These are phyloP conservation scores for Metarhizium anisopliae DNA, from an alignment of 2,329 filamentous ascomycete genomes.

Conservation along the genomic window DNA sequence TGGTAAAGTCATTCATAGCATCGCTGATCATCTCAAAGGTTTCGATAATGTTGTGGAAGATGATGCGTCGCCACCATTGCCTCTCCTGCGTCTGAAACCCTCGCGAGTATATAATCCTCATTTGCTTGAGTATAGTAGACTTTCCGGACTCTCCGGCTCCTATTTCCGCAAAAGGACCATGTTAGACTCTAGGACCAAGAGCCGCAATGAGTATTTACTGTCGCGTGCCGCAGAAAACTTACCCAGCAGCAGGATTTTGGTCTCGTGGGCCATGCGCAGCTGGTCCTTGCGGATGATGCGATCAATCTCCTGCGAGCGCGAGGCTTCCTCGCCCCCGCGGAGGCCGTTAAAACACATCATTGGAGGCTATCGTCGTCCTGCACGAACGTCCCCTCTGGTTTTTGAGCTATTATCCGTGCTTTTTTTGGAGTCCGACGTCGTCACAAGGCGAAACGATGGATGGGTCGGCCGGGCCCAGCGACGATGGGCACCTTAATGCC, in stretches of 20 bases:
- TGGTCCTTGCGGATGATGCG: conserved; percentile 78
- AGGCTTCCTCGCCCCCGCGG: conserved; percentile 26
- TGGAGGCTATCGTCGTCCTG: not conserved
- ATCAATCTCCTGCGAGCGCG: conserved; percentile 71
- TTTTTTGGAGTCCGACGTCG: not conserved
- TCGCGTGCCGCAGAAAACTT: conserved; percentile 5
- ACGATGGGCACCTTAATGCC: not conserved
- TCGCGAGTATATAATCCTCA: conserved; percentile 93
- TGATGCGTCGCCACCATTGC: conserved; percentile 87
- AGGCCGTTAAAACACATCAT: not conserved
- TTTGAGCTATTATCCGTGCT: not conserved
- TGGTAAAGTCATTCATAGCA: conserved; percentile 78
- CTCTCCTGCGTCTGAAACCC: conserved; percentile 86
- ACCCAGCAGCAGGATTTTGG: conserved; percentile 93
- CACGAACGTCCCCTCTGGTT: not conserved
- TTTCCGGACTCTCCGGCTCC: conserved; percentile 87
- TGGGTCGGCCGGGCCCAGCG: not conserved
- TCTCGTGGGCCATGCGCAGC: conserved; percentile 75
- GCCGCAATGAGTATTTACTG: not conserved
- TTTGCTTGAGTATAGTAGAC: conserved; percentile 96
- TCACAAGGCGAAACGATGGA: not conserved
- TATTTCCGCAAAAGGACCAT: conserved; percentile 25
- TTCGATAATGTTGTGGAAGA: conserved; percentile 90
- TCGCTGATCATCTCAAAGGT: conserved; percentile 85
- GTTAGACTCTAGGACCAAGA: not conserved